Evolutionary conservation across 2,329 filamentous ascomycete species (phyloP).

Genomic region (Phialophora expanda): DNA sequence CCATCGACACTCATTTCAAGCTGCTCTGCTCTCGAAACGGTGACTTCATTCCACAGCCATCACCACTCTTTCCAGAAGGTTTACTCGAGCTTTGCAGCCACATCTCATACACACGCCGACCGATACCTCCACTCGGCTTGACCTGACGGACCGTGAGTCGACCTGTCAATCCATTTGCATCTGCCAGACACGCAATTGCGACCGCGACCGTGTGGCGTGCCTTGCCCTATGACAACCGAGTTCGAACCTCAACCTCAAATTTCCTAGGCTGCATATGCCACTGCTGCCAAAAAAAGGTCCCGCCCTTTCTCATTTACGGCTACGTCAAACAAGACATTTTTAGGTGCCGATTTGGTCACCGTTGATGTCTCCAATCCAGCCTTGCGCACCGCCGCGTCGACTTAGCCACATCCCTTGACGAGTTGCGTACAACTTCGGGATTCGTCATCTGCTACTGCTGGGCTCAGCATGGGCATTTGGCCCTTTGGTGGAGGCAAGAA

Average conservation of each 20-base stretch:
- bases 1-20: slow-evolving; percentile 25
- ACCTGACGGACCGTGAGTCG: slow-evolving; percentile 8
- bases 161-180: slow-evolving; percentile 14
- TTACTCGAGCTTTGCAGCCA: slow-evolving; percentile 5
- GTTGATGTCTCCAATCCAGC: slow-evolving; percentile 36
- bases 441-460: slow-evolving; percentile 18
- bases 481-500: slow-evolving; percentile 40
- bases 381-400: slow-evolving; percentile 27
- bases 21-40: background rate
- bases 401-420: slow-evolving; percentile 28
- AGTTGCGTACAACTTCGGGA: slow-evolving; percentile 4
- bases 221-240: slow-evolving; percentile 20
- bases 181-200: slow-evolving; percentile 14
- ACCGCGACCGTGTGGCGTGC: slow-evolving; percentile 26
- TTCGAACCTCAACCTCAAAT: slow-evolving; percentile 18
- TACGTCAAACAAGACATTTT: slow-evolving; percentile 7
- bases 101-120: slow-evolving; percentile 5
- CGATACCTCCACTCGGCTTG: slow-evolving; percentile 15
- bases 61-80: slow-evolving; percentile 23
- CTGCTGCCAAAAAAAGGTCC: background rate
- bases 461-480: slow-evolving; percentile 41
- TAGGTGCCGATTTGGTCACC: slow-evolving; percentile 16
- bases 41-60: slow-evolving; percentile 1
- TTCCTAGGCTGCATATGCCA: slow-evolving; percentile 10
- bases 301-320: background rate